Evolutionary conservation across 176 grass and related monocot species (phyloP), one percentile per base, ranked within the genome.

Genomic region (Areca catechu): DNA sequence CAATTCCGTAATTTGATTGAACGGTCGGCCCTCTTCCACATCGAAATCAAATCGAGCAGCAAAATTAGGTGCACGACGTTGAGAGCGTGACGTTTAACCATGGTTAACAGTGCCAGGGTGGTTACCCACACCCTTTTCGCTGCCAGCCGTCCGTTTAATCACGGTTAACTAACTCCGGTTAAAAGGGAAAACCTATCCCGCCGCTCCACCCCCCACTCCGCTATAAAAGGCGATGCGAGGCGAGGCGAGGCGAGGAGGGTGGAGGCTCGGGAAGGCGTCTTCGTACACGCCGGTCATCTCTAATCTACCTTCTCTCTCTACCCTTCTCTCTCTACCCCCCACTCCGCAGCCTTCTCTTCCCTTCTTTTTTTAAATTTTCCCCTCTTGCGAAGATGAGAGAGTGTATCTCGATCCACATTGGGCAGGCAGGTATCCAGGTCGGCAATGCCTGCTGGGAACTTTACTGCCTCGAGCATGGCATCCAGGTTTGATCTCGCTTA

Each of bases 351-450:
- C 58, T 50, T 24, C 49, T 16, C 54, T 21, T 75, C 72, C 48
- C 16, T 22, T 62, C 10, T 23, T 19, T 2, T 60, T 5, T 22
- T 60, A n/a, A n/a, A n/a, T n/a, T n/a, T 53, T 54, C 27, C 27
- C 20, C 28, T 18, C 54, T 9, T 16, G 15, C 19, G 71, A 83
- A 73, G 76, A 90, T 85, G 86, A 90, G 86, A 69, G 86, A 90
- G 78, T 90, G 86, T 70, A 90, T 90, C 69, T 90, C 86, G 61
- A 72, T 90, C 78, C 86, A 90, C 78, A 90, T 92, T 65, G 88
- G 88, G 28, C 83, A 86, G 79, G 79, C 79, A 20, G 72, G 88
- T 48, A 86, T 95, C 66, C 90, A 95, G 76, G 86, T 95, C 51
- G 85, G 90, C 15, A 89, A 95, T 75, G 73, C 90, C 66, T 90